These are phyloP conservation scores for Lathyrus sativus DNA, from an alignment of 306 rosid species.

Conservation along the genomic window DNA sequence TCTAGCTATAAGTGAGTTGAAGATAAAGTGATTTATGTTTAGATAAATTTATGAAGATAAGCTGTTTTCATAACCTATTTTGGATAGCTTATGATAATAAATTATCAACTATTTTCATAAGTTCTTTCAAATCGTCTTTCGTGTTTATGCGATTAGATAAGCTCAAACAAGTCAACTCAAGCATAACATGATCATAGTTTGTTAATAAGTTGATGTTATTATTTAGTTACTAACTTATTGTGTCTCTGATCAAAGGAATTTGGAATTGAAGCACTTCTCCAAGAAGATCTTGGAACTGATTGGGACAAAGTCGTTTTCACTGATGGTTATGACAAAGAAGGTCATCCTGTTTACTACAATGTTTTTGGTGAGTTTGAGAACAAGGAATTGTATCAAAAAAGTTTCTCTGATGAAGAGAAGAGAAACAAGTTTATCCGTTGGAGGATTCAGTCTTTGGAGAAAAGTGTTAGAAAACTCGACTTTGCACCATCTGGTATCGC, in stretches of 20 bases:
- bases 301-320: slow-evolving; percentile 65
- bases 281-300: slow-evolving; percentile 59
- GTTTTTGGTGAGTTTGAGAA: slow-evolving; percentile 73
- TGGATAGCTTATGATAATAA: not conserved
- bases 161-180: not conserved
- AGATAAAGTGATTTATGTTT: no score
- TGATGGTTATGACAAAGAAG: slow-evolving; percentile 63
- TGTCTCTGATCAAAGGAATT: slow-evolving; percentile 42
- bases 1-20: no score
- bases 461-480: slow-evolving; percentile 69
- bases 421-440: slow-evolving; percentile 70
- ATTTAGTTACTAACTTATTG: not conserved
- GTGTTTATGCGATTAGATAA: no score
- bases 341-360: slow-evolving; percentile 85
- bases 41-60: no score
- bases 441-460: slow-evolving; percentile 83
- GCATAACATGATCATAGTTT: not conserved
- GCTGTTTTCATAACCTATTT: no score
- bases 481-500: slow-evolving; percentile 55
- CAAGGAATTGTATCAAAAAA: slow-evolving; percentile 67
- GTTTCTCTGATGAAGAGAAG: slow-evolving; percentile 81
- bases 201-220: not conserved
- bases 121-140: not conserved
- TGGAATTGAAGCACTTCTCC: slow-evolving; percentile 55
- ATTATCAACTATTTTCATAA: not conserved